A percentile compares a stretch with the other conserved stretches of the same genome.
Evolutionary conservation across 495 filamentous ascomycete species (phyloP).

Genomic region (Hyaloscypha finlandica): DNA sequence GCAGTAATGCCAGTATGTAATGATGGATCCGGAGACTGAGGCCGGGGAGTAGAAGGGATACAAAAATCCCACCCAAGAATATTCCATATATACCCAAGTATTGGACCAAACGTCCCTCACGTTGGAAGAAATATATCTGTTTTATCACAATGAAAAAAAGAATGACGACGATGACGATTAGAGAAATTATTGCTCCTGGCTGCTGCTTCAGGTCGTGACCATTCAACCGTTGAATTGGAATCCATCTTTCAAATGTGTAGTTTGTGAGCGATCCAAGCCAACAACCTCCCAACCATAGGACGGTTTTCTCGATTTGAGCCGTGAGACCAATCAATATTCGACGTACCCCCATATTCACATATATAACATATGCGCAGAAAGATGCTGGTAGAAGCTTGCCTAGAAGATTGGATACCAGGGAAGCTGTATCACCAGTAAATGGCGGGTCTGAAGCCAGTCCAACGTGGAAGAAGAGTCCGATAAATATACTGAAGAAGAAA

Average conservation of each 20-base stretch:
- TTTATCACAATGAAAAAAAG: constrained; percentile 60
- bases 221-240: constrained; percentile 79
- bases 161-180: constrained; percentile 65
- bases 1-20: constrained; percentile 81
- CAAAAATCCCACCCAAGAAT: constrained; percentile 56
- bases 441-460: constrained; percentile 79
- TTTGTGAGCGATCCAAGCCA: constrained; percentile 84
- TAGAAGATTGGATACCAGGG: constrained; percentile 66
- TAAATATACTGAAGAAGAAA: constrained; percentile 73
- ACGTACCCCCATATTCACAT: constrained; percentile 61
- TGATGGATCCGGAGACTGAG: constrained; percentile 92
- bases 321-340: constrained; percentile 56
- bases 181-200: constrained; percentile 71
- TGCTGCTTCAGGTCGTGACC: constrained; percentile 74
- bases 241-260: constrained; percentile 74
- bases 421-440: constrained; percentile 46
- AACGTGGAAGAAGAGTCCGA: constrained; percentile 75
- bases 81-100: constrained; percentile 73
- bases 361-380: constrained; percentile 74
- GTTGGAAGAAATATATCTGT: constrained; percentile 75
- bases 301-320: constrained; percentile 68
- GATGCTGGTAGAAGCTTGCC: constrained; percentile 76
- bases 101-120: constrained; percentile 66
- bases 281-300: constrained; percentile 71
- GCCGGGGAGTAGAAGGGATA: constrained; percentile 72